phyloP scores from a whole-genome alignment of 768 basidiomycete species.

The Paxillus rubicundulus region DNA sequence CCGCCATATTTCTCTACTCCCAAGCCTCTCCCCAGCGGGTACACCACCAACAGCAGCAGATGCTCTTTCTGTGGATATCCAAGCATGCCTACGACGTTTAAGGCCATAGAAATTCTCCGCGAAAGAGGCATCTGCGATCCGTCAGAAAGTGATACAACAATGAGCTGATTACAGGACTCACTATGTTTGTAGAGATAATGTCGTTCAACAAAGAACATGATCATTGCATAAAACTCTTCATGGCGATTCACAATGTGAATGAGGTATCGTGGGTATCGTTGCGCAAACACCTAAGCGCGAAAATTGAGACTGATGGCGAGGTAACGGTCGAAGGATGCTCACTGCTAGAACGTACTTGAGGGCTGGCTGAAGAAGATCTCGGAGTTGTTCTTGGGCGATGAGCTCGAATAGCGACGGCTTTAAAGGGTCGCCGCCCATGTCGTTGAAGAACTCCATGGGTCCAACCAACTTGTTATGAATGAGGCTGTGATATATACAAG shows the following conservation, averaged over 20 bases:
- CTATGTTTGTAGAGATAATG: constrained; percentile 88
- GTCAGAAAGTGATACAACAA: constrained; percentile 1
- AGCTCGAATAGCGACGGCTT: constrained; percentile 89
- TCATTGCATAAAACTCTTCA: constrained; percentile 90
- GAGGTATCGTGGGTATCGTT: constrained; percentile 90
- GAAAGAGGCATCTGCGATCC: constrained; percentile 77
- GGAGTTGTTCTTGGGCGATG: constrained; percentile 88
- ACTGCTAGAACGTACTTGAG: constrained; percentile 92
- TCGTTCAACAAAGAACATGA: constrained; percentile 88
- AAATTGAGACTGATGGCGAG: background rate
- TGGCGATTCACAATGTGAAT: constrained; percentile 89
- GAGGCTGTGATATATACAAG: background rate
- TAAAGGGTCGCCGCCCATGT: constrained; percentile 66
- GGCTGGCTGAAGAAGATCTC: constrained; percentile 90
- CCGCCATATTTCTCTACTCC: constrained; percentile 64
- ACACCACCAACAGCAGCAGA: constrained; percentile 65
- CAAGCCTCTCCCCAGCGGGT: constrained; percentile 63
- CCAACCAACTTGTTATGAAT: background rate
- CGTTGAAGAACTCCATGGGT: constrained; percentile 82
- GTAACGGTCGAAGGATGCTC: constrained; percentile 28
- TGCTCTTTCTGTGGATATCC: constrained; percentile 67
- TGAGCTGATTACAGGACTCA: constrained; percentile 35
- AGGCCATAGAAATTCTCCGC: constrained; percentile 96
- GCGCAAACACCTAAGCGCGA: constrained; percentile 79
- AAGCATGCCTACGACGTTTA: constrained; percentile 71